Evolutionary conservation across 768 basidiomycete genomes (phyloP).

Genomic region (Mycena galericulata): DNA sequence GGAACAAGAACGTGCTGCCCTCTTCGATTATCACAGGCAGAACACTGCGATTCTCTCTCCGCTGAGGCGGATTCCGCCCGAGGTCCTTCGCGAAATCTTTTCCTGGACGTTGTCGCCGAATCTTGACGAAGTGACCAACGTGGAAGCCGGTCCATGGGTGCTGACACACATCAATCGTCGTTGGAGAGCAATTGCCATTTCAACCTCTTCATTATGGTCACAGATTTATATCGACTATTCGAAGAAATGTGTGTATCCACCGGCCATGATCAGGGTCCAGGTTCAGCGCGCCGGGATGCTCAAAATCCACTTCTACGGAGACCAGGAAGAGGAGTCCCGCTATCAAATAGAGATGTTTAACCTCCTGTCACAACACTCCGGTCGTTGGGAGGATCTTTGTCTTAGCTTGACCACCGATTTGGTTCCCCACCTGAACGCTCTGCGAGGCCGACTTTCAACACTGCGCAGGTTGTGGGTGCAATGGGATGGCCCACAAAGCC

Average conservation of each 20-base stretch:
- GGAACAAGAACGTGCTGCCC: too few relatives aligned
- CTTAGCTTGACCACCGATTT: neutral
- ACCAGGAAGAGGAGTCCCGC: neutral
- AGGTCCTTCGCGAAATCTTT: neutral
- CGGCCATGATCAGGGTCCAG: neutral
- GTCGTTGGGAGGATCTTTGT: neutral
- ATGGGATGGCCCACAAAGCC: neutral
- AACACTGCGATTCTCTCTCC: neutral
- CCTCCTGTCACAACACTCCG: neutral
- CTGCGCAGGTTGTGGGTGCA: neutral
- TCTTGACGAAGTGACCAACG: neutral
- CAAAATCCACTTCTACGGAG: neutral
- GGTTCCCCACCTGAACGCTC: neutral
- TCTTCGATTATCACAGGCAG: neutral
- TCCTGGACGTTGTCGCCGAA: neutral
- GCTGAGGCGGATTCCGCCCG: neutral
- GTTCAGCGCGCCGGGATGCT: neutral
- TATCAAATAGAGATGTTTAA: neutral
- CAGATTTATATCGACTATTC: neutral
- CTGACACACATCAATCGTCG: neutral
- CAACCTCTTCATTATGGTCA: neutral
- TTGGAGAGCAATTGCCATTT: neutral
- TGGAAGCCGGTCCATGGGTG: neutral
- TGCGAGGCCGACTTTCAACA: neutral
- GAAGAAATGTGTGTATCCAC: neutral